A percentile compares a stretch with the other conserved stretches of the same genome.
Conservation (phyloP, 192 early-diverging fungal species). For the Pilaira anomala region DNA sequence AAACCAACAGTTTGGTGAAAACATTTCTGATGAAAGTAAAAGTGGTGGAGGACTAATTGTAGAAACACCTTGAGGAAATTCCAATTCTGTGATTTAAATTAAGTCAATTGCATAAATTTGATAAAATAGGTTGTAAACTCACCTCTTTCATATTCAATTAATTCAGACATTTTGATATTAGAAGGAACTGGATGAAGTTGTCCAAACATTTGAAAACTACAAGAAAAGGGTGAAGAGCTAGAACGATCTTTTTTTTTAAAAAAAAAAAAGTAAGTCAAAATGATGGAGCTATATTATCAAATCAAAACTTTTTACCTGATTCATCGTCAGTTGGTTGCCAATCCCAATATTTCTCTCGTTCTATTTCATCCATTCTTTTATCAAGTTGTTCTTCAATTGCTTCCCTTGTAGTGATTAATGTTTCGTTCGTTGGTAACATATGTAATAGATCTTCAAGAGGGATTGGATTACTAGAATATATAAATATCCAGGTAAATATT, state of each 20-base stretch:
- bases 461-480: slow-evolving; percentile 19
- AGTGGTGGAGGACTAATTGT: slow-evolving; percentile 44
- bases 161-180: slow-evolving; percentile 32
- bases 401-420: slow-evolving; percentile 26
- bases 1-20: slow-evolving; percentile 47
- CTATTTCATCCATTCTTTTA: slow-evolving; percentile 35
- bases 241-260: neutral
- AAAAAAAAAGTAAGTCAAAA: neutral
- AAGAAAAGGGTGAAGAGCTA: slow-evolving; percentile 18
- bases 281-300: neutral
- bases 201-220: slow-evolving; percentile 44
- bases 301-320: slow-evolving; percentile 39
- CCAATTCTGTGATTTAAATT: slow-evolving; percentile 35
- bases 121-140: neutral
- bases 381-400: slow-evolving; percentile 40
- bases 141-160: slow-evolving; percentile 52
- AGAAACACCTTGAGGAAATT: slow-evolving; percentile 47
- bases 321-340: slow-evolving; percentile 18
- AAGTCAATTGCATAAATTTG: neutral
- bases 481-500: neutral
- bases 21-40: slow-evolving; percentile 38
- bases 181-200: slow-evolving; percentile 45
- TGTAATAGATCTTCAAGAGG: slow-evolving; percentile 41
- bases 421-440: slow-evolving; percentile 42
- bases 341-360: slow-evolving; percentile 19